A percentile compares a stretch with the other conserved stretches of the same genome.
These are phyloP conservation scores for Pulveroboletus sp. DNA, from an alignment of 768 basidiomycete species.

Conservation along the genomic window DNA sequence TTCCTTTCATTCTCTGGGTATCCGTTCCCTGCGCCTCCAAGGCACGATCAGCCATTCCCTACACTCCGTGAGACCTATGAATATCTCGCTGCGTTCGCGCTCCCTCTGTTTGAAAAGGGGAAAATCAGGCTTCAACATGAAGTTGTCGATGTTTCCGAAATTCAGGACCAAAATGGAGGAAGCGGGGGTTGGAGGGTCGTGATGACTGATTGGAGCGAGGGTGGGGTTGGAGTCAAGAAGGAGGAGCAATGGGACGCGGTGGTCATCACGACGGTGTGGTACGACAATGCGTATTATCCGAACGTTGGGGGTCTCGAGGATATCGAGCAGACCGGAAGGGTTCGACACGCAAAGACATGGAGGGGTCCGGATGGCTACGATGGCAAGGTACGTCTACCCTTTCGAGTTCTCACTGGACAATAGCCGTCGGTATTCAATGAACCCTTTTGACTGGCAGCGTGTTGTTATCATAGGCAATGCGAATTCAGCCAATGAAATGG, in stretches of 20 bases:
- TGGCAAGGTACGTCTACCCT: constrained; percentile 22
- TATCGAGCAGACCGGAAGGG: constrained; percentile 31
- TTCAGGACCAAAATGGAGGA: constrained; percentile 10
- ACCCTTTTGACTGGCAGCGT: constrained; percentile 29
- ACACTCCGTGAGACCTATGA: constrained; percentile 26
- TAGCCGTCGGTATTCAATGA: neutral
- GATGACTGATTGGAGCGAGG: constrained; percentile 35
- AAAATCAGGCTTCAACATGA: constrained; percentile 41
- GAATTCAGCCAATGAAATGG: constrained; percentile 52
- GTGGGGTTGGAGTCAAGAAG: constrained; percentile 14
- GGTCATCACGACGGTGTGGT: constrained; percentile 44
- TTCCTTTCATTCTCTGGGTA: constrained; percentile 29
- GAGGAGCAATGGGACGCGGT: constrained; percentile 48
- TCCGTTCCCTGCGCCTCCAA: constrained; percentile 27
- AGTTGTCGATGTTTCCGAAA: constrained; percentile 38
- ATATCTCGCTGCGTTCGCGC: constrained; percentile 27
- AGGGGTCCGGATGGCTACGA: constrained; percentile 37
- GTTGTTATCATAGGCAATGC: constrained; percentile 48
- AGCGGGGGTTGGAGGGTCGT: constrained; percentile 39
- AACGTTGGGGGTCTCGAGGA: constrained; percentile 40
- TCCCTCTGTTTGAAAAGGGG: constrained; percentile 23
- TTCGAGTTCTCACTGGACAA: neutral
- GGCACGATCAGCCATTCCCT: constrained; percentile 28
- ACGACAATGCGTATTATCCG: constrained; percentile 45
- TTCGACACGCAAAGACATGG: constrained; percentile 43